These are phyloP conservation scores for Suillus lakei DNA, from an alignment of 768 basidiomycete species.

Conservation along the genomic window DNA sequence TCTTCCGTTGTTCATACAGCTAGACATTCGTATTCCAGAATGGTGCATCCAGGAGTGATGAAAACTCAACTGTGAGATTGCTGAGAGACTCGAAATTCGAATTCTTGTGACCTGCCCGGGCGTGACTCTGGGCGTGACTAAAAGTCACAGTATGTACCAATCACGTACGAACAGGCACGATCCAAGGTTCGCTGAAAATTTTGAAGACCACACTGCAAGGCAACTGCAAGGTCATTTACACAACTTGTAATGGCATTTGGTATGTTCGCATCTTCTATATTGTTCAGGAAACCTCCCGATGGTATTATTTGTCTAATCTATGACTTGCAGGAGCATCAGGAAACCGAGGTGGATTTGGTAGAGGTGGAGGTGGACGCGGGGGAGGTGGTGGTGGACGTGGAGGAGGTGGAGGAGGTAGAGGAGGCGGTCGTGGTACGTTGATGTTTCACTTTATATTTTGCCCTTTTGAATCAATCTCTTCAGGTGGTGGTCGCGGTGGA, in stretches of 20 bases:
- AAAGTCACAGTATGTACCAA: neutral
- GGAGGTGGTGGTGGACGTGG: constrained; percentile 45
- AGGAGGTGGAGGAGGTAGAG: constrained; percentile 43
- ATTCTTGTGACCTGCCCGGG: too few relatives aligned
- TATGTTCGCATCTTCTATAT: constrained; percentile 12
- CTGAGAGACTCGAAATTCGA: too few relatives aligned
- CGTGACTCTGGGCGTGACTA: neutral
- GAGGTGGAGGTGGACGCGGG: constrained; percentile 43
- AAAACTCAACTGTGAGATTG: neutral
- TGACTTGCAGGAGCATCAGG: constrained; percentile 58
- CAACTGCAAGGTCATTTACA: neutral
- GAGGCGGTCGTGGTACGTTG: constrained; percentile 43
- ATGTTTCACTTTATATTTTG: constrained; percentile 14
- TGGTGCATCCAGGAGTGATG: too few relatives aligned
- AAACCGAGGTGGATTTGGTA: constrained; percentile 75
- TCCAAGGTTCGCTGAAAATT: neutral
- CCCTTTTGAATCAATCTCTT: constrained; percentile 15
- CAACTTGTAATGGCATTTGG: constrained; percentile 40
- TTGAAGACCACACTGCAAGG: neutral
- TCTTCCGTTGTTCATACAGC: too few relatives aligned
- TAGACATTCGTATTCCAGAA: too few relatives aligned
- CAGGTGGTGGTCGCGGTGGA: constrained; percentile 36
- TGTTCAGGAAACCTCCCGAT: neutral
- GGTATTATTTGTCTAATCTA: neutral
- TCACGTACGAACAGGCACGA: neutral